Percentiles rank a stretch among this genome's conserved stretches.
These are phyloP conservation scores for Melampsora occidentalis DNA, from an alignment of 1,284 basidiomycete species.

Conservation along the genomic window DNA sequence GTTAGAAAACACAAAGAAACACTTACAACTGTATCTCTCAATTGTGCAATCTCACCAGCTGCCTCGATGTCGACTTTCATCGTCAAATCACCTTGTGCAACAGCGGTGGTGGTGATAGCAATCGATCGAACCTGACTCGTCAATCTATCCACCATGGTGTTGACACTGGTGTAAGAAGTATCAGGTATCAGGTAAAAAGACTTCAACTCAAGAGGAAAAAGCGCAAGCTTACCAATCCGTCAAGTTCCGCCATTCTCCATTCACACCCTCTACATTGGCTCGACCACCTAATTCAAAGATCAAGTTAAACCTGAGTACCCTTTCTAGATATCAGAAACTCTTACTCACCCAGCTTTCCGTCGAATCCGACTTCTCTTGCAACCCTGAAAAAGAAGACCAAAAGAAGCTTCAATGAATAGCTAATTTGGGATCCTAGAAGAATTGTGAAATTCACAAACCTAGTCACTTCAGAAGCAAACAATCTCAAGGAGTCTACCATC, in stretches of 20 bases:
- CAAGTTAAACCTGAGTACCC: neutral
- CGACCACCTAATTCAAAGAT: conserved; percentile 48
- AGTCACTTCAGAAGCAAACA: conserved; percentile 54
- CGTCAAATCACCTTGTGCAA: conserved; percentile 87
- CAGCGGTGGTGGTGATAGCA: conserved; percentile 90
- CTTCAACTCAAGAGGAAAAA: neutral
- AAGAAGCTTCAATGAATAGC: neutral
- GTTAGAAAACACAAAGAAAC: conserved; percentile 53
- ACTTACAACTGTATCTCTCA: conserved; percentile 67
- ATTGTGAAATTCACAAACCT: conserved; percentile 10
- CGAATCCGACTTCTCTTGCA: conserved; percentile 54
- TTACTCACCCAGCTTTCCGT: conserved; percentile 53
- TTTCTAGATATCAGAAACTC: conserved; percentile 50
- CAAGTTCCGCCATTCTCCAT: conserved; percentile 63
- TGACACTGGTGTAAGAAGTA: conserved; percentile 43
- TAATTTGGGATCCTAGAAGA: neutral
- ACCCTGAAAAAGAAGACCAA: conserved; percentile 66
- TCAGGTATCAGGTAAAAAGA: neutral
- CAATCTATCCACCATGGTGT: conserved; percentile 63
- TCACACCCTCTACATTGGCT: conserved; percentile 53
- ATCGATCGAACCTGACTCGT: conserved; percentile 94
- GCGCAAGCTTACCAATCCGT: conserved; percentile 83
- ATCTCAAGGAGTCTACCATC: conserved; percentile 54
- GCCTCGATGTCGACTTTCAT: conserved; percentile 90
- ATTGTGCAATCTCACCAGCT: conserved; percentile 88